These are phyloP conservation scores for Mycena capillaripes DNA, from an alignment of 768 basidiomycete genomes.

Conservation along the genomic window DNA sequence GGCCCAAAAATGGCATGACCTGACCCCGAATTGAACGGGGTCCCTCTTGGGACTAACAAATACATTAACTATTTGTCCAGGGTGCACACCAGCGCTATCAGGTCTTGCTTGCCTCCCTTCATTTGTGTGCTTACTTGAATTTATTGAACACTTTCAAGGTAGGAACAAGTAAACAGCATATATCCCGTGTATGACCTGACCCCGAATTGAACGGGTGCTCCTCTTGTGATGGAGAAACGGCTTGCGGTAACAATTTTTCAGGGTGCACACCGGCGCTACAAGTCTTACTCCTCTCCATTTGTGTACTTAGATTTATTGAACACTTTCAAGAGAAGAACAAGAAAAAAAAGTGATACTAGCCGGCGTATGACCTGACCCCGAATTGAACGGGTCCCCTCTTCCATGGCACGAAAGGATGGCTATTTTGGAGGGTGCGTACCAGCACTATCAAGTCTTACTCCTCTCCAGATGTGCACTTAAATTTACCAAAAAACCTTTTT, in stretches of 20 bases:
- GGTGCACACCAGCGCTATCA: too few relatives aligned
- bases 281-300: neutral
- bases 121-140: too few relatives aligned
- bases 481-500: neutral
- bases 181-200: neutral
- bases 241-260: neutral
- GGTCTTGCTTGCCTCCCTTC: too few relatives aligned
- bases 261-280: neutral
- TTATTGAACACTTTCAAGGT: too few relatives aligned
- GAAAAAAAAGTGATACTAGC: neutral
- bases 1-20: neutral
- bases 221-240: neutral
- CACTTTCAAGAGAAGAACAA: too few relatives aligned
- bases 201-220: slow-evolving; percentile 6
- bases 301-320: neutral
- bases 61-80: neutral
- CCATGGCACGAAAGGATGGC: neutral
- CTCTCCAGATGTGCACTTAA: too few relatives aligned
- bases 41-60: neutral
- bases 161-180: neutral
- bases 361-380: neutral
- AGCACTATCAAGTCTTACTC: neutral
- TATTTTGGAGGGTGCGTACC: neutral
- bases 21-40: neutral
- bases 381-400: slow-evolving; percentile 1